A percentile compares a stretch with the other conserved stretches of the same genome.
Conservation (phyloP, 306 rosid genomes). For the Datisca glomerata region DNA sequence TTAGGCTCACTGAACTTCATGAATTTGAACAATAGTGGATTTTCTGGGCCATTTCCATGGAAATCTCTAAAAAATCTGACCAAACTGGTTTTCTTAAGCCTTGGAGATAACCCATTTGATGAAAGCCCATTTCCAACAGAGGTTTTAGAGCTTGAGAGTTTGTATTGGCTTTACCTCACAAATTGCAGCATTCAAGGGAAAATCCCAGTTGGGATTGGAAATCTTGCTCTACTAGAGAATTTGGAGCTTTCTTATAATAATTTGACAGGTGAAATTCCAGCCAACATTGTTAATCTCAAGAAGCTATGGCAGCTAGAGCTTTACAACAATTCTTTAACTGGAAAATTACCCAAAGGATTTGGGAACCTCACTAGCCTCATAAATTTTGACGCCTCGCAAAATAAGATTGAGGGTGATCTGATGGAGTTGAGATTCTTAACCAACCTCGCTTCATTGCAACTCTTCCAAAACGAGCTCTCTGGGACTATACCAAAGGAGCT, state of each 20-base stretch:
- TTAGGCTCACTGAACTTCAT: constrained; percentile 28
- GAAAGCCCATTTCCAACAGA: constrained; percentile 37
- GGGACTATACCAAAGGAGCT: constrained; percentile 62
- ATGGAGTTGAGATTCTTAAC: constrained; percentile 44
- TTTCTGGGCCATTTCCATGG: constrained; percentile 85
- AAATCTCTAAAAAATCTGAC: constrained; percentile 56
- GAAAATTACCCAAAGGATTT: constrained; percentile 52
- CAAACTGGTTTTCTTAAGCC: constrained; percentile 42
- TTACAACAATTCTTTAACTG: constrained; percentile 41
- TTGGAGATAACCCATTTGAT: constrained; percentile 54
- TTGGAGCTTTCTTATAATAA: constrained; percentile 60
- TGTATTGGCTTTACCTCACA: constrained; percentile 68
- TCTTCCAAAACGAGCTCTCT: constrained; percentile 40
- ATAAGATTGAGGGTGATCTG: constrained; percentile 57
- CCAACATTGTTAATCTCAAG: constrained; percentile 37
- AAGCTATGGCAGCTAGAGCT: constrained; percentile 57
- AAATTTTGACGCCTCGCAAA: constrained; percentile 41
- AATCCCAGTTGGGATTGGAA: constrained; percentile 56
- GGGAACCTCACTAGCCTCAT: constrained; percentile 53
- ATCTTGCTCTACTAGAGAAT: constrained; percentile 44
- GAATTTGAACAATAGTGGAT: constrained; percentile 40
- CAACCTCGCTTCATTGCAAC: constrained; percentile 40
- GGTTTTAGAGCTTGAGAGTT: constrained; percentile 41
- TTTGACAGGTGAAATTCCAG: constrained; percentile 52
- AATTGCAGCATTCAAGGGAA: constrained; percentile 54